Conservation (phyloP, 2,329 filamentous ascomycete species). For the Botryosphaeria dothidea region DNA sequence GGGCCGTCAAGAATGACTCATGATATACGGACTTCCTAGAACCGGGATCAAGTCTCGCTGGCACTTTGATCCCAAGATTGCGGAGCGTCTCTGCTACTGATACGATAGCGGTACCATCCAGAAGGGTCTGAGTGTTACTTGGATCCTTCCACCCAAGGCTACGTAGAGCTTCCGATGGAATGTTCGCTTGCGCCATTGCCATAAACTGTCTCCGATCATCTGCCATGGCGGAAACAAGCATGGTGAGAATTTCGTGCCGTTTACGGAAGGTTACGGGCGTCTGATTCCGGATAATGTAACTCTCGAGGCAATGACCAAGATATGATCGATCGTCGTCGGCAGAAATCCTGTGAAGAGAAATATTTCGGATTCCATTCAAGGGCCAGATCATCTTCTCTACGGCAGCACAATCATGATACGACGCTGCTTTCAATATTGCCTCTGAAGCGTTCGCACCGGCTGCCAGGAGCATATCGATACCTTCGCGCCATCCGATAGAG, state of each 20-base stretch:
- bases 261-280: no score
- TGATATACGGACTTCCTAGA: not conserved
- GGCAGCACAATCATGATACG: no score
- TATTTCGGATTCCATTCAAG: no score
- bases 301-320: no score
- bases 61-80: not conserved
- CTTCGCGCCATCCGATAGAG: not conserved
- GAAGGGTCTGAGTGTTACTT: not conserved
- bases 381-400: no score
- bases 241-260: no score
- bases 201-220: not conserved
- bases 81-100: not conserved
- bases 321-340: no score
- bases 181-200: not conserved
- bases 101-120: not conserved
- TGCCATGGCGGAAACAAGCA: not conserved
- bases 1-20: accelerated
- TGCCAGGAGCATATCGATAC: not conserved
- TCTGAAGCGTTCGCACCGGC: not conserved
- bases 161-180: not conserved
- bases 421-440: not conserved
- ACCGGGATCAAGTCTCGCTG: not conserved
- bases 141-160: not conserved
- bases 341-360: no score
- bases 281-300: no score